These are phyloP conservation scores for Talaromyces liani DNA, from an alignment of 495 filamentous ascomycete species.

Conservation along the genomic window DNA sequence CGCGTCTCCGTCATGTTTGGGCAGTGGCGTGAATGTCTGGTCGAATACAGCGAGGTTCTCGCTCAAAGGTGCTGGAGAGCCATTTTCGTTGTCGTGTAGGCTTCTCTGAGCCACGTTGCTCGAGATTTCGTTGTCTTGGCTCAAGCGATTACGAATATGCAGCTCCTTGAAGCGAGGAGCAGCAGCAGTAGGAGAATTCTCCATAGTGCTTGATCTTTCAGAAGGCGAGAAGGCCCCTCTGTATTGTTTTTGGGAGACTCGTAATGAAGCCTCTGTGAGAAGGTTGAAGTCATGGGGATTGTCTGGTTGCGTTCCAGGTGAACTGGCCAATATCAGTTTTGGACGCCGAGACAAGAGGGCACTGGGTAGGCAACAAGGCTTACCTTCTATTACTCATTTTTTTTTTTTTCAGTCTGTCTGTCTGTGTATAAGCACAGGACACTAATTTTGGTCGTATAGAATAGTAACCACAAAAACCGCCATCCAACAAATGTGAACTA, in stretches of 20 bases:
- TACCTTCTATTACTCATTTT: background rate
- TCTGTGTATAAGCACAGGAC: no score
- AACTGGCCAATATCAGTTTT: background rate
- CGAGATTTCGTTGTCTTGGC: background rate
- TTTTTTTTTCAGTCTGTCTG: no score
- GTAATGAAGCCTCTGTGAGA: background rate
- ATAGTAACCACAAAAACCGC: background rate
- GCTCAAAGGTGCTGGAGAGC: background rate
- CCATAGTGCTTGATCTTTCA: background rate
- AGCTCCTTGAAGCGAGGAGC: background rate
- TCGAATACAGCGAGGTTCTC: background rate
- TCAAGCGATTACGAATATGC: background rate
- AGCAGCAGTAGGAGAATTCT: background rate
- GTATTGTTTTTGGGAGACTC: background rate
- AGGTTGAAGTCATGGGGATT: background rate
- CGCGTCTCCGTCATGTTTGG: background rate
- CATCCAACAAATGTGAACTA: no score
- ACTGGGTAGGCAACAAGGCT: background rate
- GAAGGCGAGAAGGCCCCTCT: background rate
- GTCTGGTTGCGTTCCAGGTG: background rate
- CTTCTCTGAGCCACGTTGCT: slow-evolving; percentile 1
- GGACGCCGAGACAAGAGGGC: background rate
- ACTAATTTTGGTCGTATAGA: background rate
- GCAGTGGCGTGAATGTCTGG: background rate
- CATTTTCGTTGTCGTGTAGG: background rate